Base-by-base conservation (phyloP, 495 filamentous ascomycete species). In the Hypoxylon lenormandii region DNA sequence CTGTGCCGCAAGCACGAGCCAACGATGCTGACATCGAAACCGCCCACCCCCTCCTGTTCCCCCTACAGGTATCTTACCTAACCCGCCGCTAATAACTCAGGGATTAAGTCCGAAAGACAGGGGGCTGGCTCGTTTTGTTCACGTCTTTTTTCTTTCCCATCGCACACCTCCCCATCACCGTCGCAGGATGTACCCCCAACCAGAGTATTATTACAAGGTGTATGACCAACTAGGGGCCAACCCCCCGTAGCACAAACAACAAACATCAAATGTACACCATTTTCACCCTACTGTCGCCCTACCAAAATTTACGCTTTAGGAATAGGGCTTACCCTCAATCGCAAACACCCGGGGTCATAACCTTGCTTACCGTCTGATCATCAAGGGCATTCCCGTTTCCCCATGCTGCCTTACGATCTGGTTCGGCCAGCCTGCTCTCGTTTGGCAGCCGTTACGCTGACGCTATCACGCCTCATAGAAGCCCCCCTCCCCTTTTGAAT, bases 301-400 rank as follows among this genome's bases (percentile, higher is more conserved):
- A 46, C 47, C 40, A 36, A 60, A 43, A 43, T 60, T 6, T 42
- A 59, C 67, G 23, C 56, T 70, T 66, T 46, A 26, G 57, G 67
- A 46, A 62, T 70, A 70, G 67, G 67, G 67, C 67, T 70, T 70
- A 70, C 51, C 53, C 57, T 52, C 42, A 62, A 47, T 55, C 28
- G 13, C 19, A 21, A 16, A 58, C 50, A 62, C 61, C 67, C 58
- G 67, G 67, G 61, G 61, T 70, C 51, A 23, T 42, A 60, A 70
- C 57, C 67, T 58, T 45, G 67, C 67, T 58, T 70, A 70, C 56
- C 43, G 67, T 66, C 57, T 56, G 30, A 60, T 57, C 56, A 45
- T 66, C 47, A 52, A 65, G 67, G 67, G 61, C 51, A 61, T 60
- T 66, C 56, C 56, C 61, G 50, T 57, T 53, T 58, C 56, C 60